Evolutionary conservation across 805 yeast species (phyloP).

Genomic region (Cyberlindnera lachancei): DNA sequence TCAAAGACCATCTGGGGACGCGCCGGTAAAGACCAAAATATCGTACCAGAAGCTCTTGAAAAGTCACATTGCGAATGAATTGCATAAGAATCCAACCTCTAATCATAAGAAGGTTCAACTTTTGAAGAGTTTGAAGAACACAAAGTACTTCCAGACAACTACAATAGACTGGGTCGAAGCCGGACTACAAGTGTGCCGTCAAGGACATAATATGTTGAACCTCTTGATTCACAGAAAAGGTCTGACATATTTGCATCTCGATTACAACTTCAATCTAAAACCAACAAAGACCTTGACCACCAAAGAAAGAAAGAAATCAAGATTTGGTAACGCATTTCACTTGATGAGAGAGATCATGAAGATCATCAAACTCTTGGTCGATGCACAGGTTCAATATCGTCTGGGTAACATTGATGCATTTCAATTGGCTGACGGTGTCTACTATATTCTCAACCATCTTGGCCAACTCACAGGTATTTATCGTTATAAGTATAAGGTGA

Average conservation of each 20-base stretch:
- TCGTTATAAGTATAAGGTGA: constrained; percentile 92
- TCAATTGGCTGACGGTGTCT: constrained; percentile 90
- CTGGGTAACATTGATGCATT: constrained; percentile 87
- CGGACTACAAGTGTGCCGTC: constrained; percentile 86
- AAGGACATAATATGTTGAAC: constrained; percentile 91
- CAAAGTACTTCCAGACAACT: constrained; percentile 88
- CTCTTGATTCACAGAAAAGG: constrained; percentile 86
- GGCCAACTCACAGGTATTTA: constrained; percentile 97
- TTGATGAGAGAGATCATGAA: constrained; percentile 82
- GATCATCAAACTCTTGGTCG: constrained; percentile 79
- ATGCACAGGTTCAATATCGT: constrained; percentile 87
- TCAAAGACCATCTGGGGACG: constrained; percentile 51
- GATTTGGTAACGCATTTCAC: constrained; percentile 96
- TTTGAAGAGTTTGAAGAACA: constrained; percentile 57
- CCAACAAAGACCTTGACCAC: constrained; percentile 96
- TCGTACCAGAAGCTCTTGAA: constrained; percentile 90
- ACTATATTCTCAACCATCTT: constrained; percentile 84
- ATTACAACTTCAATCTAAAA: constrained; percentile 90
- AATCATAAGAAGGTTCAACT: constrained; percentile 48
- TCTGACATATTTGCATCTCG: constrained; percentile 84
- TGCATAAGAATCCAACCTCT: constrained; percentile 41
- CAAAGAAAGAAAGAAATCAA: constrained; percentile 88
- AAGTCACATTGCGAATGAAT: constrained; percentile 59
- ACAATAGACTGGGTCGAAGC: constrained; percentile 98
- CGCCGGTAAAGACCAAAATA: constrained; percentile 71